Percentiles rank a stretch among this genome's conserved stretches.
Evolutionary conservation across 495 filamentous ascomycete genomes (phyloP).

Genomic region (Xanthoparmelia taractica): DNA sequence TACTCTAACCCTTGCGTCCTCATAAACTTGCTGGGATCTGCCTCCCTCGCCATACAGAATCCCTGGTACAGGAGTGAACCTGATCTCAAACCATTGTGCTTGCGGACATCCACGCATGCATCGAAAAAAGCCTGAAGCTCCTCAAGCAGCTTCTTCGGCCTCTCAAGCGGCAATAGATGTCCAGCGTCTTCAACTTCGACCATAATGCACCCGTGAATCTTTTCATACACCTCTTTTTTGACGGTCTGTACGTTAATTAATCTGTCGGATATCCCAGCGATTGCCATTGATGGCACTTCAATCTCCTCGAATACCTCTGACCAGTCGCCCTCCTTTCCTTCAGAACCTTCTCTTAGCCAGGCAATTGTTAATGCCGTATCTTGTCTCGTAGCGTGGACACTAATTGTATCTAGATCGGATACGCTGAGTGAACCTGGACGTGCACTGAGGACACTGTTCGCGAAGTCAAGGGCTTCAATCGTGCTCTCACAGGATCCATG

Average conservation of each 20-base stretch:
- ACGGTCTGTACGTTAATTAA: not conserved
- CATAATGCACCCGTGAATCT: not conserved
- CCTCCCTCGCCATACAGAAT: not conserved
- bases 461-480: not conserved
- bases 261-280: not conserved
- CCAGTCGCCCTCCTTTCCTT: conserved; percentile 2
- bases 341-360: not conserved
- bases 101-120: not conserved
- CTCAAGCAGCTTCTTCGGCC: not conserved
- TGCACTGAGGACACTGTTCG: not conserved
- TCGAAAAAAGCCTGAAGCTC: not conserved
- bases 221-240: not conserved
- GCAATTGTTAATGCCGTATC: not conserved
- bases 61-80: not conserved
- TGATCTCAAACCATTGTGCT: not conserved
- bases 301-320: not conserved
- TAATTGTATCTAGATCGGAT: not conserved
- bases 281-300: not conserved
- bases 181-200: conserved; percentile 2
- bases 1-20: conserved; percentile 1
- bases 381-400: not conserved
- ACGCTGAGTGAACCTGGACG: not conserved
- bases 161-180: not conserved
- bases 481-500: not conserved
- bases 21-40: not conserved